Base-by-base conservation (phyloP, 345 rosid genomes). In the Pistacia vera region DNA sequence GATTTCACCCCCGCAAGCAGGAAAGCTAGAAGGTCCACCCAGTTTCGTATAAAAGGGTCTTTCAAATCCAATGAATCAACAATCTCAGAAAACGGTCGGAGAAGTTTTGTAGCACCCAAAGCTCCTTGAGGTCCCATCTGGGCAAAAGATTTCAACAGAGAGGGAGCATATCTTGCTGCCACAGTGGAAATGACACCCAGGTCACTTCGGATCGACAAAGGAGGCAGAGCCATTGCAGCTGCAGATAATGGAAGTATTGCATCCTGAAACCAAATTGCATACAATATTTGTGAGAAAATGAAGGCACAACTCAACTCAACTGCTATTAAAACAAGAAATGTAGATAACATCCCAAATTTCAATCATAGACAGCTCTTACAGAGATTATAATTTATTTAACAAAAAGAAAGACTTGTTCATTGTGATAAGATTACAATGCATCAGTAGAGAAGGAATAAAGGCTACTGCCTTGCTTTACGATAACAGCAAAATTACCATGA, bases 1-100 rank as follows among this genome's bases (percentile, higher is more conserved):
- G 97, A 91, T 91, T 95, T 95, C 82, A 95, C 97, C 78, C 98
- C 98, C 2, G 97, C 97, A 60, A 95, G 98, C 75, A 95, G 91
- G 81, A 95, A 95, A n/a, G 98, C 86, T 41, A 95, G 81, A 81
- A 95, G 97, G 82, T 95, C 97, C 69, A 95, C 83, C 97, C 98
- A 95, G 76, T 95, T 95, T 76, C 97, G 81, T 74, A 95, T 78
- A 70, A 95, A 93, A 63, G 95, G 97, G 78, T 95, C 97, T 79
- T 89, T 88, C 61, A 93, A 80, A 70, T 75, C 92, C 81, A 95
- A 68, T 8, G 94, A 93, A 83, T 91, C 95, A n/a, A 93, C 76
- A 16, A 93, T 84, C 73, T 93, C 97, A 13, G 94, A 87, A 84
- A 95, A 95, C 8, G 98, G 98, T 66, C 92, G 86, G 57, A 95